Percentiles rank a stretch among this genome's conserved stretches.
Conservation (phyloP, 257 asterid genomes). For the Penstemon barbatus region DNA sequence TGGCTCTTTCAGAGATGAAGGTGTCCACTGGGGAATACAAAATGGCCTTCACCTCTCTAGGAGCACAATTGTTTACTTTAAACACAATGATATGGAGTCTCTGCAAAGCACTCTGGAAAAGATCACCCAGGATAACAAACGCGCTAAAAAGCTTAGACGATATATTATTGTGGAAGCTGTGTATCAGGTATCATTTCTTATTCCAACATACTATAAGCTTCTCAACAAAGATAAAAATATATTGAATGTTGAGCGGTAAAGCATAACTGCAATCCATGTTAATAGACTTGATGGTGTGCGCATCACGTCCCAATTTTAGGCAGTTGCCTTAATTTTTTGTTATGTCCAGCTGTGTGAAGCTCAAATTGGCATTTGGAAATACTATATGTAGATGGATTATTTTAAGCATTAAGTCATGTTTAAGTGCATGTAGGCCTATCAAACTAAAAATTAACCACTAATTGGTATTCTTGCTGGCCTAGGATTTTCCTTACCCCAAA, state of each 20-base stretch:
- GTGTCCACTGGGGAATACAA: conserved; percentile 97
- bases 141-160: conserved; percentile 86
- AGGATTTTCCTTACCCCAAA: neutral
- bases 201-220: neutral
- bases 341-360: neutral
- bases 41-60: conserved; percentile 96
- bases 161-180: conserved; percentile 92
- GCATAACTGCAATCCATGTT: neutral
- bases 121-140: conserved; percentile 69
- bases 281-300: neutral
- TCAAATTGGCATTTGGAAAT: neutral
- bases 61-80: conserved; percentile 84
- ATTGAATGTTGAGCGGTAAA: neutral
- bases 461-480: neutral
- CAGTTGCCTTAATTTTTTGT: neutral
- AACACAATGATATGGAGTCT: conserved; percentile 85
- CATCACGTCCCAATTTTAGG: neutral
- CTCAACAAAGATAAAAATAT: neutral
- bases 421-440: neutral
- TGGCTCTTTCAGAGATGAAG: conserved; percentile 75
- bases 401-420: neutral
- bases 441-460: neutral
- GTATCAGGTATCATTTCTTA: conserved; percentile 70
- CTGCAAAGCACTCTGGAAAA: conserved; percentile 64
- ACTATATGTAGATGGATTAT: neutral